Evolutionary conservation across 257 asterid species (phyloP).

Genomic region (Penstemon newberryi): DNA sequence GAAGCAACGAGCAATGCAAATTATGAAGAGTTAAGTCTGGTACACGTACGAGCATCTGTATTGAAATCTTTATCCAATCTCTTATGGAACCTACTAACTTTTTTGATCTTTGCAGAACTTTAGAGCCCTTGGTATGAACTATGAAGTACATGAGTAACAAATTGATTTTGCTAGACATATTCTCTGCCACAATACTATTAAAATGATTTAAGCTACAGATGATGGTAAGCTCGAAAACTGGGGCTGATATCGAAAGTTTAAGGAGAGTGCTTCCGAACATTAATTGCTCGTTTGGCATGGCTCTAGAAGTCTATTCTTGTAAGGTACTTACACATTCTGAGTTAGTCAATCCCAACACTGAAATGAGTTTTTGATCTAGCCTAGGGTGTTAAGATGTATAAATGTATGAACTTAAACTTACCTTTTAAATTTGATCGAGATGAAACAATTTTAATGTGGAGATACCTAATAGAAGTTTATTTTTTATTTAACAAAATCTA

Average conservation of each 20-base stretch:
- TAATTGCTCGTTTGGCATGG: slow-evolving; percentile 70
- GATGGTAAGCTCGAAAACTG: slow-evolving; percentile 96
- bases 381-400: no score
- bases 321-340: slow-evolving; percentile 24
- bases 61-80: background rate
- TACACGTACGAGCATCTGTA: background rate
- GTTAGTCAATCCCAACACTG: no score
- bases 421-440: no score
- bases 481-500: no score
- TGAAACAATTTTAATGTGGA: no score
- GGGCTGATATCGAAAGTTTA: slow-evolving; percentile 89
- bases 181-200: slow-evolving; percentile 15
- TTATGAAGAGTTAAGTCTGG: slow-evolving; percentile 77
- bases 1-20: slow-evolving; percentile 95
- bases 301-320: slow-evolving; percentile 36
- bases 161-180: slow-evolving; percentile 15
- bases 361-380: no score
- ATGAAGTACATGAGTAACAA: no score
- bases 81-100: slow-evolving; percentile 3
- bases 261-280: slow-evolving; percentile 78
- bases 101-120: slow-evolving; percentile 64
- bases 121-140: slow-evolving; percentile 77
- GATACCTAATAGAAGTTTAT: no score
- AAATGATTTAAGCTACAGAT: slow-evolving; percentile 47
- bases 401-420: no score